These are phyloP conservation scores for Aureobasidium sp. DNA, from an alignment of 2,329 filamentous ascomycete species.

Conservation along the genomic window DNA sequence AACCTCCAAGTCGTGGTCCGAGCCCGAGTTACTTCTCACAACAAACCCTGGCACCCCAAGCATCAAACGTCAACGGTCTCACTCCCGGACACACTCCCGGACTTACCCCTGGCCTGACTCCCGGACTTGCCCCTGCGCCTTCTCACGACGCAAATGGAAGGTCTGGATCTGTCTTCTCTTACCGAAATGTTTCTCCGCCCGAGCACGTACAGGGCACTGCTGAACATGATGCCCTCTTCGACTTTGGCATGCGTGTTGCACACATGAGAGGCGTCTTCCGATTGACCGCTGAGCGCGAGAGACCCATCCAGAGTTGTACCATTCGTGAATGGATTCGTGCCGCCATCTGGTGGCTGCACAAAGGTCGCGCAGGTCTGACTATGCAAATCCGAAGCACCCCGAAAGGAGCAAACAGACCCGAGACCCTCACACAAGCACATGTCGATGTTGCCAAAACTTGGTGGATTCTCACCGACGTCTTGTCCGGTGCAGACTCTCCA, in stretches of 20 bases:
- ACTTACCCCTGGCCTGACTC: neutral
- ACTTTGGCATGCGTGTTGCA: conserved; percentile 61
- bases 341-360: conserved; percentile 83
- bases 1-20: neutral
- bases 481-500: conserved; percentile 17
- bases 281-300: conserved; percentile 65
- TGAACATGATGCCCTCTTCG: conserved; percentile 52
- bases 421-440: conserved; percentile 62
- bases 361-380: conserved; percentile 69
- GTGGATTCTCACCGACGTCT: conserved; percentile 56
- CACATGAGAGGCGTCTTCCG: conserved; percentile 70
- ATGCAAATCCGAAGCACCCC: conserved; percentile 57
- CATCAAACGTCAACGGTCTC: neutral
- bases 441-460: conserved; percentile 76
- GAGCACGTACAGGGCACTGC: conserved; percentile 33
- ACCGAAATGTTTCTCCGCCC: conserved; percentile 12
- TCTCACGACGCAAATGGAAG: neutral
- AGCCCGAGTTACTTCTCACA: conserved; percentile 5
- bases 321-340: conserved; percentile 55
- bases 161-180: neutral
- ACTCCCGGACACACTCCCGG: neutral
- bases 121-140: neutral
- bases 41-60: neutral
- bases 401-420: conserved; percentile 42
- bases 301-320: conserved; percentile 54